Evolutionary conservation across 306 rosid species (phyloP), one percentile per base, ranked within the genome.

Genomic region (Rosa persica): DNA sequence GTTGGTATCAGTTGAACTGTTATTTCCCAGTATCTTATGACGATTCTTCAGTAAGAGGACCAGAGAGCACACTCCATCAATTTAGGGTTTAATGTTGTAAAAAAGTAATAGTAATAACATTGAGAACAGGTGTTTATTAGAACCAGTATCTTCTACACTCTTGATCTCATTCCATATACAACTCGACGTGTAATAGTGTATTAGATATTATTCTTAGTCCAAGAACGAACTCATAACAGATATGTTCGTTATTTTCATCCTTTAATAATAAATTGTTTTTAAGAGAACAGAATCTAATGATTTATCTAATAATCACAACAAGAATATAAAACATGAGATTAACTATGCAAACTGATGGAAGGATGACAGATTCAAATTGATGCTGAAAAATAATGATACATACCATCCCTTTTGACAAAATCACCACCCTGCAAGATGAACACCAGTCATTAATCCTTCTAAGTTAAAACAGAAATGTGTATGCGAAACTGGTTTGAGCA

Each of bases 351-450:
- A 34, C 68, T 36, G 65, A 62, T 36, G 54, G 46, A 23, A 25
- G 15, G 49, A 36, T 12, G 36, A 22, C 38, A 70, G 22, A 3
- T 23, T n/a, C 43, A 55, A 70, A 44, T 75, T 1, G 46, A 34
- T 27, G 16, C 55, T 40, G 43, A 80, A 17, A 64, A 12, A 39
- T 20, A 42, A 68, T 8, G 74, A 73, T 70, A 77, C 90, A 27
- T 85, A 93, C 98, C 98, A 83, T 91, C 86, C 81, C 96, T 90
- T 75, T 89, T 91, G 82, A 91, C 84, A 84, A 91, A 93, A 85
- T 91, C 97, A 5, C 98, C 98, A 52, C 91, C 98, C 98, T 93
- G 93, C 85, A 82, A 78, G 77, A 81, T 52, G 27, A 54, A 79
- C 72, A 86, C 61, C 47, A 40, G 16, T 43, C n/a, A 43, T 87